Percentiles rank a stretch among this genome's conserved stretches.
These are phyloP conservation scores for Paramecium tetraurelia DNA, from an alignment of 73 alveolate genomes.

Conservation along the genomic window DNA sequence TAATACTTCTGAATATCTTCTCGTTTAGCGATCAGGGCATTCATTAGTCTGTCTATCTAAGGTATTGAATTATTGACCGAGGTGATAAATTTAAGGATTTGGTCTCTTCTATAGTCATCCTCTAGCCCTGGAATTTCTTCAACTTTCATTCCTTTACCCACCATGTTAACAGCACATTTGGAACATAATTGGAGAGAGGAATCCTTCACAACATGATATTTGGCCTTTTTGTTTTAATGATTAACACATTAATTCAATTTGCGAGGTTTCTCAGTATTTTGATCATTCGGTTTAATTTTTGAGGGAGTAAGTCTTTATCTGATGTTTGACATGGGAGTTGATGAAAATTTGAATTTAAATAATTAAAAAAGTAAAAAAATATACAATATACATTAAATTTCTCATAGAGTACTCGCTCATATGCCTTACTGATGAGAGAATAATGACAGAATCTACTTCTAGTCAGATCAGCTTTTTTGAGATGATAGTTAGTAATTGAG, in stretches of 20 bases:
- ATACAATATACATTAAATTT: not conserved
- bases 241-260: not conserved
- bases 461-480: not conserved
- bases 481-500: not conserved
- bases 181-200: not conserved
- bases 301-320: not conserved
- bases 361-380: not conserved
- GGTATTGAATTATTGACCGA: not conserved
- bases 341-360: not conserved
- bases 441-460: not conserved
- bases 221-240: slow-evolving; percentile 4
- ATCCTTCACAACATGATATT: not conserved
- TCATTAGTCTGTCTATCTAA: not conserved
- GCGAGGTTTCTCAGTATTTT: not conserved
- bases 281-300: not conserved
- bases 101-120: not conserved
- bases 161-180: slow-evolving; percentile 41
- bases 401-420: not conserved
- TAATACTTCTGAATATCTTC: not conserved
- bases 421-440: not conserved
- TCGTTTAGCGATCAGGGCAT: not conserved
- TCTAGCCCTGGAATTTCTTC: not conserved
- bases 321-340: not conserved
- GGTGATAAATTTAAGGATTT: not conserved
- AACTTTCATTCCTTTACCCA: slow-evolving; percentile 13